phyloP scores from a whole-genome alignment of 2,329 filamentous ascomycete genomes.

The Hypoxylon sp. region DNA sequence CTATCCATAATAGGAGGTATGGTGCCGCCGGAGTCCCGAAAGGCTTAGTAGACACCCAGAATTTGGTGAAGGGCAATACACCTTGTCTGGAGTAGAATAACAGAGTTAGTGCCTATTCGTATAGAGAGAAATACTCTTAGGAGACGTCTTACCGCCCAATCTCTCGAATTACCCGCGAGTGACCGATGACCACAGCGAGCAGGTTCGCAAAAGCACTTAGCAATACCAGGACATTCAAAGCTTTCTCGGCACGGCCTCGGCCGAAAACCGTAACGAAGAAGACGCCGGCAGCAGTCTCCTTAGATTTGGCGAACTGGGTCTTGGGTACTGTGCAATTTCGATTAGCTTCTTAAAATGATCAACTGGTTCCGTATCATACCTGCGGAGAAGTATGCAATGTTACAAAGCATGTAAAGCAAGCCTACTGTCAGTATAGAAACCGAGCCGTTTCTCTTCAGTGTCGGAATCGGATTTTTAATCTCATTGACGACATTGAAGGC shows the following conservation, averaged over 20 bases:
- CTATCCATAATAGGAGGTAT: constrained; percentile 68
- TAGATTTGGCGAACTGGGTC: constrained; percentile 64
- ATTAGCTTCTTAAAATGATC: constrained; percentile 8
- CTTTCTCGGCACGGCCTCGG: constrained; percentile 61
- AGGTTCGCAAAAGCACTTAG: constrained; percentile 72
- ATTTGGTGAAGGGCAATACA: constrained; percentile 69
- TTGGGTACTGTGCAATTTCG: constrained; percentile 60
- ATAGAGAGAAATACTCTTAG: too few relatives aligned
- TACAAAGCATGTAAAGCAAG: constrained; percentile 69
- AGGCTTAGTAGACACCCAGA: constrained; percentile 74
- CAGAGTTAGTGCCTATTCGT: background rate
- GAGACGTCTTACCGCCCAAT: constrained; percentile 63
- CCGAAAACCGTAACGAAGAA: constrained; percentile 74
- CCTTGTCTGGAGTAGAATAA: constrained; percentile 63
- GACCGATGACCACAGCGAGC: constrained; percentile 67
- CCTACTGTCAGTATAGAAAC: constrained; percentile 66
- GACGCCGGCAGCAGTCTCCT: constrained; percentile 67
- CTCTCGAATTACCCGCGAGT: constrained; percentile 71
- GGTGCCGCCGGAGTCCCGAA: constrained; percentile 75
- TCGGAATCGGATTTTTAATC: constrained; percentile 69
- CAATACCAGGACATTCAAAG: constrained; percentile 70
- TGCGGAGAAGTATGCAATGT: constrained; percentile 72
- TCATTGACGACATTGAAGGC: constrained; percentile 74
- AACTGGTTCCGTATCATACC: constrained; percentile 48
- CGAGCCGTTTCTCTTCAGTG: constrained; percentile 65